phyloP scores from a whole-genome alignment of 169 alveolate species.

The Neospora caninum region DNA sequence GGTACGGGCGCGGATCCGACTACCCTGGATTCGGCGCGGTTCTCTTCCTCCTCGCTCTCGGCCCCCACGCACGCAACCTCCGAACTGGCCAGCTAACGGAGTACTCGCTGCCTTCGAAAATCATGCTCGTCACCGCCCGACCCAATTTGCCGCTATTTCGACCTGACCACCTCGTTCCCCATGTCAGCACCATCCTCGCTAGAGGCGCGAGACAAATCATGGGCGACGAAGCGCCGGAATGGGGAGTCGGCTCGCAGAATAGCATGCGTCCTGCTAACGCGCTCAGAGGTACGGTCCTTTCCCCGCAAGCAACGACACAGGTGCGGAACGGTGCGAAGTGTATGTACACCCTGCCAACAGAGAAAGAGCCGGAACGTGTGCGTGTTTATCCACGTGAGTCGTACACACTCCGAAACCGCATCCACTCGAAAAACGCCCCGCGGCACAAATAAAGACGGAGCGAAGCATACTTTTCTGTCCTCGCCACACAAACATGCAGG shows the following conservation, averaged over 20 bases:
- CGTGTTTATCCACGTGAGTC: too few relatives aligned
- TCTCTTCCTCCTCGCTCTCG: constrained; percentile 54
- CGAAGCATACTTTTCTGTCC: too few relatives aligned
- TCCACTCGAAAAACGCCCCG: too few relatives aligned
- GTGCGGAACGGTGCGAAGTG: too few relatives aligned
- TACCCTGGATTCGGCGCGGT: constrained; percentile 58
- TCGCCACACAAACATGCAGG: too few relatives aligned
- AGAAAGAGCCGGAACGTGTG: too few relatives aligned
- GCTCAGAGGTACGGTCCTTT: neutral
- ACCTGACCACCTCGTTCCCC: constrained; percentile 31
- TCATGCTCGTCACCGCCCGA: constrained; percentile 52
- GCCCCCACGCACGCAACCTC: constrained; percentile 56
- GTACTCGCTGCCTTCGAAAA: constrained; percentile 16
- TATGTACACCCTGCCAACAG: too few relatives aligned
- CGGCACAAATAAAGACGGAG: too few relatives aligned
- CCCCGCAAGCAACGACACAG: too few relatives aligned
- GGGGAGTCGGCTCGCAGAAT: constrained; percentile 56
- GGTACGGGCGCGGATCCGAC: constrained; percentile 50
- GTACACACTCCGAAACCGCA: too few relatives aligned
- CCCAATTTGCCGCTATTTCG: constrained; percentile 43
- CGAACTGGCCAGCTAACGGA: neutral
- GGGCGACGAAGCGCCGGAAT: constrained; percentile 33
- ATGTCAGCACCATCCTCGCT: constrained; percentile 41
- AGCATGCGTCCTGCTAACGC: neutral
- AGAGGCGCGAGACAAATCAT: constrained; percentile 53